Evolutionary conservation across 176 grass and related monocot species (phyloP), one percentile per base, ranked within the genome.

Genomic region (Neostapfia colusana): DNA sequence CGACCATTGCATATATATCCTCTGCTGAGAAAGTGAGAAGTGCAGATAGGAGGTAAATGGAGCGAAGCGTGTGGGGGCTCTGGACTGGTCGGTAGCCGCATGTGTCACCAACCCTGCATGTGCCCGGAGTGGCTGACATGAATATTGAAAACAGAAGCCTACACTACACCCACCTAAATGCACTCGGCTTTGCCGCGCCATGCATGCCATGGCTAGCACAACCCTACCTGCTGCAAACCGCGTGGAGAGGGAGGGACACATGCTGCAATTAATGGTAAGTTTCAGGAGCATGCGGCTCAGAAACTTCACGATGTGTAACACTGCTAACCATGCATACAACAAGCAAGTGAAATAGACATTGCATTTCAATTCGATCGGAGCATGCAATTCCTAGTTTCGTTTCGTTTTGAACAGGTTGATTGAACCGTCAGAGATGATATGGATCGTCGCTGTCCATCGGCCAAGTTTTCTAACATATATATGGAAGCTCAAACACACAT

Each of bases 81-180:
- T 20, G 3, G 26, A 2, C 58, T 17, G 8, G 31, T 35, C 16
- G 43, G 8, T 18, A 36, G 23, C 59, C 48, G 66, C 15, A 55
- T 31, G 31, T 31, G 31, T 31, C 70, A 24, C 79, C 60, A 42
- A 82, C 50, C 80, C 3, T 58, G 21, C 10, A 13, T 74, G 80
- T 59, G 62, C 54, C 63, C 63, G 2, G n/a, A 45, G 51, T 75
- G 63, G 27, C 51, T 75, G 63, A 57, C 81, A 68, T 14, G 50
- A 83, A 83, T 75, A 75, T 59, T 46, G 63, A 58, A 58, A 26
- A 59, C 81, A 74, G 74, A 41, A 27, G 56, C 15, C 20, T 1
- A 20, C 38, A 20, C 20, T 1, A 20, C 38, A 20, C 61, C 80
- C 38, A 82, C 71, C 17, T 45, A 67, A 27, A 8, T 12, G 64